Evolutionary conservation across 441 rosid species (phyloP), one percentile per base, ranked within the genome.

Genomic region (Viola pubescens): DNA sequence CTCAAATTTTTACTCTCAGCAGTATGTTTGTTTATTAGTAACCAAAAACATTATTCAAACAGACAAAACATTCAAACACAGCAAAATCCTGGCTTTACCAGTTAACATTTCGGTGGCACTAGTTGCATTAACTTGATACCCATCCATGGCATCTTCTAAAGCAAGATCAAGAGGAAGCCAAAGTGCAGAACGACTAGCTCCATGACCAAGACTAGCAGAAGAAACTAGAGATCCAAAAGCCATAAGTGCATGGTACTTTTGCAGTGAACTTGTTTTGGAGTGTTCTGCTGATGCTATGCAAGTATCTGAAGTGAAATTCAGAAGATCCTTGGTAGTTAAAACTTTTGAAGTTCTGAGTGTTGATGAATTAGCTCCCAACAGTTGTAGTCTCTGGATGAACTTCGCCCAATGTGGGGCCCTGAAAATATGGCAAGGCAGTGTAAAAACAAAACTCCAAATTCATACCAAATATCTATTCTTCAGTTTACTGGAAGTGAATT

Each of bases 161-260:
- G 88, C 90, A 72, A 94, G 86, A 82, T 91, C 99, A 79, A 94
- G 85, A 67, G 99, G 95, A 65, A 94, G 87, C 96, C 97, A 94
- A 68, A 78, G 84, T 56, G 88, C 81, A 77, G 98, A 87, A 54
- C 56, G 82, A 75, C 85, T 79, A 72, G 87, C 75, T 72, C 97
- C 89, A 68, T 80, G 82, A 73, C 79, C 79, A 54, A 78, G 88
- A 64, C 92, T 78, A 75, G 82, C 77, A 46, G 82, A 80, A 61
- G 91, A 78, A 62, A 84, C 69, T 40, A 78, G 77, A 70, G 86
- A 87, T 59, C 82, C 82, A 63, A 81, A 78, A 62, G 79, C 75
- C 67, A 75, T 59, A 70, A 73, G 79, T 42, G 83, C 79, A 75
- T 77, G 82, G 75, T 79, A 79, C 69, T 80, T 86, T 60, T 74